Conservation (phyloP, 441 rosid species). For the Brassica balearica region DNA sequence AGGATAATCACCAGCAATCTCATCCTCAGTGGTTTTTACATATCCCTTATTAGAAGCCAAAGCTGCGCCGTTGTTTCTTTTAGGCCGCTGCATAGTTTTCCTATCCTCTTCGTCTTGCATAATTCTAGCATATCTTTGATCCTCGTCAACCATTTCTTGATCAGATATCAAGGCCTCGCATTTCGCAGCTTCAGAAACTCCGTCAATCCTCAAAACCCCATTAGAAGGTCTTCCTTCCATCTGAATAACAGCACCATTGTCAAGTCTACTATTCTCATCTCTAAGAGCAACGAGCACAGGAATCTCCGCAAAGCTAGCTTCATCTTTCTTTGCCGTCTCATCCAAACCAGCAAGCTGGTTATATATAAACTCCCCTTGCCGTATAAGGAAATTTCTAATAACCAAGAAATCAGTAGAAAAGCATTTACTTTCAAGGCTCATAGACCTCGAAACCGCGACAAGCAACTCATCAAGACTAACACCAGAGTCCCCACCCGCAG, state of each 20-base stretch:
- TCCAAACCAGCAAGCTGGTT: constrained; percentile 82
- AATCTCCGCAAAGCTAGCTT: constrained; percentile 53
- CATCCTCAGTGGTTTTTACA: constrained; percentile 83
- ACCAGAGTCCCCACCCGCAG: constrained; percentile 73
- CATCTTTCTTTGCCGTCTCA: constrained; percentile 60
- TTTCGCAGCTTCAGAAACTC: constrained; percentile 41
- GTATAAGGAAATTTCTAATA: constrained; percentile 66
- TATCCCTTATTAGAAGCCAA: constrained; percentile 51
- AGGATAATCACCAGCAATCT: constrained; percentile 86
- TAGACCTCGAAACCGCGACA: constrained; percentile 70
- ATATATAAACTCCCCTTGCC: constrained; percentile 82
- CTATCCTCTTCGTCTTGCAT: constrained; percentile 80
- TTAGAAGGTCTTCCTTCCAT: constrained; percentile 37
- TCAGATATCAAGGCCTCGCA: constrained; percentile 24
- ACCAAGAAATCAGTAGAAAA: constrained; percentile 58
- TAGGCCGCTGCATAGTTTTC: constrained; percentile 56
- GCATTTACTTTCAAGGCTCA: constrained; percentile 60
- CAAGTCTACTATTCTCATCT: constrained; percentile 54
- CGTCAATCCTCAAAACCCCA: constrained; percentile 51
- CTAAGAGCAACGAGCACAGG: constrained; percentile 66
- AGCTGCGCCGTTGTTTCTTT: constrained; percentile 48
- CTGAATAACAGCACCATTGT: constrained; percentile 34
- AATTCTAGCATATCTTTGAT: constrained; percentile 62
- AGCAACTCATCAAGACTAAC: constrained; percentile 74
- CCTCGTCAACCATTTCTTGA: constrained; percentile 52